Conservation (phyloP, 179 eudicot species). For the Sideroxylon spinosum region DNA sequence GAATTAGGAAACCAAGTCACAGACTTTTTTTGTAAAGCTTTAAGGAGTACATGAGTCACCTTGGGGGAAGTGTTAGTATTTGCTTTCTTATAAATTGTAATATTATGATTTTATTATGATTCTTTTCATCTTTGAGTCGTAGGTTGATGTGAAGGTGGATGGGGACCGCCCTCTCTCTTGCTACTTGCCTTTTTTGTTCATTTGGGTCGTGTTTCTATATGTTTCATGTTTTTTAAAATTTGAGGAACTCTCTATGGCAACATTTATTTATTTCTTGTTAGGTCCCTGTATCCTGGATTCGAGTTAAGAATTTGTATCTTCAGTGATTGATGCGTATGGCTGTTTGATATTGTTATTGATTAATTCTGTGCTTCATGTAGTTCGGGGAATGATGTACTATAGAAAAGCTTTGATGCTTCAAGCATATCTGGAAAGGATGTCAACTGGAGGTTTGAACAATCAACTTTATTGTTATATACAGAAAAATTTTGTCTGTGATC, state of each 20-base stretch:
- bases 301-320: background rate
- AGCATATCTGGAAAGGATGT: conserved; percentile 72
- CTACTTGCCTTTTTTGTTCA: background rate
- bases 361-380: conserved; percentile 39
- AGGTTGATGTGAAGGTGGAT: background rate
- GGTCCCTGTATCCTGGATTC: background rate
- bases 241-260: background rate
- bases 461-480: background rate
- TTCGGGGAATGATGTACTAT: conserved; percentile 99
- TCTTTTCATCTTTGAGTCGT: background rate
- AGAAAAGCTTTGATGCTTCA: conserved; percentile 97
- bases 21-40: background rate
- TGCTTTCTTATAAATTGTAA: background rate
- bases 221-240: background rate
- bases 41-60: background rate
- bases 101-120: background rate
- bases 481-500: conserved; percentile 2
- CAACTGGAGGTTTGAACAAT: conserved; percentile 57
- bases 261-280: background rate
- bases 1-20: no score
- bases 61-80: background rate
- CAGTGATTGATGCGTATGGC: background rate
- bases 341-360: background rate
- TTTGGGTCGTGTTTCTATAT: background rate
- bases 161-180: background rate